phyloP scores from a whole-genome alignment of 164 flowering plant genomes.

The Vitis amurensis region DNA sequence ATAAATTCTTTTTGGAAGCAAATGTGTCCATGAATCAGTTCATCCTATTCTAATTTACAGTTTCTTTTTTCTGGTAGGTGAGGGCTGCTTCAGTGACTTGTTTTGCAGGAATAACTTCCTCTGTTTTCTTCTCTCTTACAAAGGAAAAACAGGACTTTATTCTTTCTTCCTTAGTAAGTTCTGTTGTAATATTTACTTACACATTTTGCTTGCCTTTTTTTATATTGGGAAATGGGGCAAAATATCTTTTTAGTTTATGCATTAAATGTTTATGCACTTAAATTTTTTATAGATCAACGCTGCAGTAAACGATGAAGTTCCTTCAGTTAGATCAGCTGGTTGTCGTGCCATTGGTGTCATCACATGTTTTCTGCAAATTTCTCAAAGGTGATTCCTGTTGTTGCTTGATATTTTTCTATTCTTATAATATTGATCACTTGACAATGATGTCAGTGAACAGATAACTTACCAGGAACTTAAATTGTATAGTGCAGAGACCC shows the following conservation, averaged over 20 bases:
- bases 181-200: not conserved
- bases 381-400: slow-evolving; percentile 47
- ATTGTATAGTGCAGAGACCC: slow-evolving; percentile 57
- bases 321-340: slow-evolving; percentile 90
- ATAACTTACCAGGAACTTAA: slow-evolving; percentile 15
- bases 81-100: slow-evolving; percentile 89
- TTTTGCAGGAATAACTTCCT: slow-evolving; percentile 91
- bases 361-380: slow-evolving; percentile 69
- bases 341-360: slow-evolving; percentile 96
- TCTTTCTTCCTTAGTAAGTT: slow-evolving; percentile 63
- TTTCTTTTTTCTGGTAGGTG: slow-evolving; percentile 53
- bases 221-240: not conserved
- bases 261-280: too few species aligned
- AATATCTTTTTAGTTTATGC: slow-evolving; percentile 1
- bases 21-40: too few species aligned
- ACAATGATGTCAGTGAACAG: not conserved
- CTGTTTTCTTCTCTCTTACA: slow-evolving; percentile 63
- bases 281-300: slow-evolving; percentile 46
- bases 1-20: too few species aligned
- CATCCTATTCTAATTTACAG: not conserved
- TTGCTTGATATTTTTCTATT: not conserved
- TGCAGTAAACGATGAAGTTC: slow-evolving; percentile 61
- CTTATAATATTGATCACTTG: not conserved
- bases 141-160: slow-evolving; percentile 63
- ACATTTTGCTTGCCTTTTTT: not conserved